Conservation (phyloP, 2,329 filamentous ascomycete genomes). For the Colletotrichum endophyticum region DNA sequence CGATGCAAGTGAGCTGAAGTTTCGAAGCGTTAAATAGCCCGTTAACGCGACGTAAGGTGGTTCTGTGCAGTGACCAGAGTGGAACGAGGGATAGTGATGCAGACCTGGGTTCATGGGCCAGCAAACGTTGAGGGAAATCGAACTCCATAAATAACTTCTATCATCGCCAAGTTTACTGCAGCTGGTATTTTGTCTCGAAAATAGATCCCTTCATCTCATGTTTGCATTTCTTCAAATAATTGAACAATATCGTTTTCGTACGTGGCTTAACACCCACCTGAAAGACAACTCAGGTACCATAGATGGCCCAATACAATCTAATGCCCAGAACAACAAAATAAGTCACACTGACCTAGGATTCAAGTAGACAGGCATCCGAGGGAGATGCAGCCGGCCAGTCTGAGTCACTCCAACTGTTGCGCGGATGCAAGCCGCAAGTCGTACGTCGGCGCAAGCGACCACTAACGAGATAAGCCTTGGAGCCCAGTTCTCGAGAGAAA, state of each 20-base stretch:
- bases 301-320: too few species aligned
- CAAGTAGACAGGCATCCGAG: neutral
- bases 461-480: neutral
- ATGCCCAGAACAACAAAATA: neutral
- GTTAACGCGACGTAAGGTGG: too few species aligned
- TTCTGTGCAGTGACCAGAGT: neutral
- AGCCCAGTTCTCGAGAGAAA: neutral
- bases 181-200: neutral
- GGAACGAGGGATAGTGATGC: neutral
- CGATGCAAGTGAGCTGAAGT: neutral
- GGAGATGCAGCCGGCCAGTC: neutral
- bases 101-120: neutral
- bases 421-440: neutral
- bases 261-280: neutral
- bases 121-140: neutral
- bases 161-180: neutral
- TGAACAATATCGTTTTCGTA: neutral
- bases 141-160: neutral
- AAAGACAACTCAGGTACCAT: neutral
- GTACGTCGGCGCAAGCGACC: neutral
- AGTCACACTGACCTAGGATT: neutral
- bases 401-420: neutral
- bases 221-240: neutral
- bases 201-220: neutral
- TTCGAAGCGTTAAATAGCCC: too few species aligned